A percentile compares a stretch with the other conserved stretches of the same genome.
These are phyloP conservation scores for Sanghuangporus baumii DNA, from an alignment of 1,284 basidiomycete species.

Conservation along the genomic window DNA sequence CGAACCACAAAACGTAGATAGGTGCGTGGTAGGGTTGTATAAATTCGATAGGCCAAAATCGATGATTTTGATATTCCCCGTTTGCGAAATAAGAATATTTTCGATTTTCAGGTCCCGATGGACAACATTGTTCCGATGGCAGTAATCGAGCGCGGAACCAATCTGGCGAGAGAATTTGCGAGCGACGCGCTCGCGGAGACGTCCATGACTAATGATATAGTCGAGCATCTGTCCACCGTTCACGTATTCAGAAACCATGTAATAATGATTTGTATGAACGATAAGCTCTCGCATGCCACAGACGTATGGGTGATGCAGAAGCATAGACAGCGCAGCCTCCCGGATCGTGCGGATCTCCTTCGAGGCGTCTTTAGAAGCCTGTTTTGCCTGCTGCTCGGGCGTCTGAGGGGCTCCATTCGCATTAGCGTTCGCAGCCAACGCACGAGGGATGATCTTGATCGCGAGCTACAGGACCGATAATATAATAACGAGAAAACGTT, in stretches of 20 bases:
- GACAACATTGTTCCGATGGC: constrained; percentile 95
- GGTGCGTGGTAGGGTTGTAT: constrained; percentile 80
- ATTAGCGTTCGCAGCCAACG: constrained; percentile 36
- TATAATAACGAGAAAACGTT: not conserved
- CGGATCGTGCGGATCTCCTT: constrained; percentile 96
- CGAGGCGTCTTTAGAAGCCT: constrained; percentile 85
- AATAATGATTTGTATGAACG: constrained; percentile 93
- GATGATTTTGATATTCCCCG: constrained; percentile 99
- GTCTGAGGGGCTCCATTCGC: constrained; percentile 40
- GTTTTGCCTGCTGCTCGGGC: constrained; percentile 65
- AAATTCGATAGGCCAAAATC: constrained; percentile 98
- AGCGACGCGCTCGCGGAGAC: constrained; percentile 90
- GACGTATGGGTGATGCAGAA: constrained; percentile 97
- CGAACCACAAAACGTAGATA: constrained; percentile 95
- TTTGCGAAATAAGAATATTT: constrained; percentile 98
- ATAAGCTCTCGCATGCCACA: constrained; percentile 99
- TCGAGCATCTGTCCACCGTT: constrained; percentile 99
- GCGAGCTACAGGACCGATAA: constrained; percentile 59
- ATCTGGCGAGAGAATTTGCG: constrained; percentile 97
- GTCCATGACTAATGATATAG: constrained; percentile 99
- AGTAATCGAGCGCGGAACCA: constrained; percentile 92
- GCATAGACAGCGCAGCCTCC: constrained; percentile 89
- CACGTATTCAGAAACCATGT: constrained; percentile 99
- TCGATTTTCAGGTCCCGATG: constrained; percentile 99
- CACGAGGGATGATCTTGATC: constrained; percentile 95